Evolutionary conservation across 2,329 filamentous ascomycete genomes (phyloP).

Genomic region (Talaromyces sp.): DNA sequence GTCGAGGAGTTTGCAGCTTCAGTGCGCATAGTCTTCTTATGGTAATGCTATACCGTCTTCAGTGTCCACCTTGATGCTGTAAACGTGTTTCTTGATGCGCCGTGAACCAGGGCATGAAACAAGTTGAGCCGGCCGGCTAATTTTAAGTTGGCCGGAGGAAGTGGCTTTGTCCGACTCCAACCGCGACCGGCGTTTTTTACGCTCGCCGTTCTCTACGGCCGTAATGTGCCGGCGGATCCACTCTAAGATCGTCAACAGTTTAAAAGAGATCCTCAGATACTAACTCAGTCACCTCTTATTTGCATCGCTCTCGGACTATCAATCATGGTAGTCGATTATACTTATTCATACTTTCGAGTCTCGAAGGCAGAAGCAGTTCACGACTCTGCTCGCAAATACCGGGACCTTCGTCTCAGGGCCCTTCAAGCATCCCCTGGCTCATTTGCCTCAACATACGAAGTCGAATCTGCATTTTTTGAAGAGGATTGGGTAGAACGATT

Average conservation of each 20-base stretch:
- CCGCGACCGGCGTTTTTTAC: background rate
- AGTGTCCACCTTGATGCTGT: background rate
- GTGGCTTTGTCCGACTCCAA: background rate
- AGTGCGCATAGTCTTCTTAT: too few relatives aligned
- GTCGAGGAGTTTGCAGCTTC: too few relatives aligned
- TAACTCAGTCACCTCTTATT: background rate
- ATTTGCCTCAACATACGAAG: conserved; percentile 35
- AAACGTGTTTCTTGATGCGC: too few relatives aligned
- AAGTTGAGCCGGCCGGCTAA: background rate
- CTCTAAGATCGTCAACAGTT: background rate
- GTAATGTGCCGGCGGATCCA: background rate
- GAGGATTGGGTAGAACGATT: conserved; percentile 31
- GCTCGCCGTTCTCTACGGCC: background rate
- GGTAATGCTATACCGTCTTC: background rate
- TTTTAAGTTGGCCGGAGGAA: background rate
- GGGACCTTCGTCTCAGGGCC: conserved; percentile 31
- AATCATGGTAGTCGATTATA: background rate
- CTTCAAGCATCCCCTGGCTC: conserved; percentile 29
- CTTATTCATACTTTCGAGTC: conserved; percentile 13
- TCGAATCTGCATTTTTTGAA: conserved; percentile 29
- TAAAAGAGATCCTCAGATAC: background rate
- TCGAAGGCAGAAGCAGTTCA: conserved; percentile 9
- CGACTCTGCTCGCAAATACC: conserved; percentile 13
- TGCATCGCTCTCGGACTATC: background rate
- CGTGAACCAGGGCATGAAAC: background rate